phyloP scores from a whole-genome alignment of 495 filamentous ascomycete species.

The Hyaloscypha variabilis region DNA sequence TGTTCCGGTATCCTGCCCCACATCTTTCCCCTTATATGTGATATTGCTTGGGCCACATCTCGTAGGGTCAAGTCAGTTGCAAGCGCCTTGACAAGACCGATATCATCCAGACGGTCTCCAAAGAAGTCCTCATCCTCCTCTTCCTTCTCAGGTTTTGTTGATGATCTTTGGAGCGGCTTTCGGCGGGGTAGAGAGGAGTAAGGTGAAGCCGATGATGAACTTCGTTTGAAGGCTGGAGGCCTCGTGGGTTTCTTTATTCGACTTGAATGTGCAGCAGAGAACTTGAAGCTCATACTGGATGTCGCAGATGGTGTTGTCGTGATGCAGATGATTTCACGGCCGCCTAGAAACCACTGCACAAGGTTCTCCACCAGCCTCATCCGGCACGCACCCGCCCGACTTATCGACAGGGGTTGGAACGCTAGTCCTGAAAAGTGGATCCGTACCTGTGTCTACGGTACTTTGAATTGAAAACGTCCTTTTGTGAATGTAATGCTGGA shows the following conservation, averaged over 20 bases:
- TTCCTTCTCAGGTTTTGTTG: slow-evolving; percentile 31
- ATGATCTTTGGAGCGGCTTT: slow-evolving; percentile 49
- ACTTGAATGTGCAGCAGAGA: slow-evolving; percentile 33
- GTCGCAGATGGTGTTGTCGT: not conserved
- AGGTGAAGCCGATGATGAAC: slow-evolving; percentile 44
- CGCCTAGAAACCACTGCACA: not conserved
- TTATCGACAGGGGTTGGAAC: not conserved
- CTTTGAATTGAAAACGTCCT: no score
- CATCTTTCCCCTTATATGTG: slow-evolving; percentile 63
- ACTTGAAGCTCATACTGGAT: slow-evolving; percentile 29
- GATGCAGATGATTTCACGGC: not conserved
- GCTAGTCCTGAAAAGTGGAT: not conserved
- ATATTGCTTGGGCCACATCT: slow-evolving; percentile 66
- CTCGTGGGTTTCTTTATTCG: slow-evolving; percentile 44
- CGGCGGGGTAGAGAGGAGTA: slow-evolving; percentile 58
- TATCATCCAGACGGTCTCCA: slow-evolving; percentile 57
- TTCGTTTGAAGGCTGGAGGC: slow-evolving; percentile 37
- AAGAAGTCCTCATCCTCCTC: slow-evolving; percentile 36
- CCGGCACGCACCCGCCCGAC: not conserved
- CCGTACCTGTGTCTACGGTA: not conserved
- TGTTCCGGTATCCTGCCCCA: slow-evolving; percentile 68
- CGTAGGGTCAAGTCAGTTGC: slow-evolving; percentile 55
- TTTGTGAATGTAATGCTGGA: not conserved
- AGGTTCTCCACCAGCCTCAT: not conserved
- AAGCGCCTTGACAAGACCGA: slow-evolving; percentile 54